Evolutionary conservation across 768 basidiomycete genomes (phyloP).

Genomic region (Crepidotus variabilis): DNA sequence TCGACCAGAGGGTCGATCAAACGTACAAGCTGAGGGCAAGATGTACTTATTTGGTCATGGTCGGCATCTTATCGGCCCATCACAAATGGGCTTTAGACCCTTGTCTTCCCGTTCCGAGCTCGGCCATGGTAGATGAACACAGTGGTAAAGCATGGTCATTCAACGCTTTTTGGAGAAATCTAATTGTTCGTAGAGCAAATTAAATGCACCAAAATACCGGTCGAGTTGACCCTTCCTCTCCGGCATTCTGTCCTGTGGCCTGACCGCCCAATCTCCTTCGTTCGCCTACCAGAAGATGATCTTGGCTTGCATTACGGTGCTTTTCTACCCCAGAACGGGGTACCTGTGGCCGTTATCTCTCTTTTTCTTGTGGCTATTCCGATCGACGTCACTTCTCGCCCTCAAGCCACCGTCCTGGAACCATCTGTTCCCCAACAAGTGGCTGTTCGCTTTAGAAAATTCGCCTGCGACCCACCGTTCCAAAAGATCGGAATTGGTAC

Average conservation of each 20-base stretch:
- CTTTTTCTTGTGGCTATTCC: conserved; percentile 44
- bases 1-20: too few relatives aligned
- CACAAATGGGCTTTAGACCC: too few relatives aligned
- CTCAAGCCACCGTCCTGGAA: not conserved
- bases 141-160: not conserved
- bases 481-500: conserved; percentile 55
- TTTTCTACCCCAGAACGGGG: conserved; percentile 33
- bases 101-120: conserved; percentile 13
- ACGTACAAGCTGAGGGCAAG: too few relatives aligned
- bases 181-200: not conserved
- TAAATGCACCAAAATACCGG: not conserved
- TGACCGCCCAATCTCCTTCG: conserved; percentile 40
- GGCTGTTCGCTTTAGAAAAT: conserved; percentile 54
- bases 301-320: conserved; percentile 52
- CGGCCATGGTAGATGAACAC: conserved; percentile 9
- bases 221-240: conserved; percentile 41
- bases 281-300: conserved; percentile 50
- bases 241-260: conserved; percentile 62
- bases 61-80: too few relatives aligned
- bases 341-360: conserved; percentile 52
- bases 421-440: conserved; percentile 5
- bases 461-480: conserved; percentile 48
- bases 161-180: not conserved
- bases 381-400: conserved; percentile 20
- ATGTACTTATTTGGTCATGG: too few relatives aligned